Conservation (phyloP, 2,329 filamentous ascomycete genomes). For the Mariannaea elegans region DNA sequence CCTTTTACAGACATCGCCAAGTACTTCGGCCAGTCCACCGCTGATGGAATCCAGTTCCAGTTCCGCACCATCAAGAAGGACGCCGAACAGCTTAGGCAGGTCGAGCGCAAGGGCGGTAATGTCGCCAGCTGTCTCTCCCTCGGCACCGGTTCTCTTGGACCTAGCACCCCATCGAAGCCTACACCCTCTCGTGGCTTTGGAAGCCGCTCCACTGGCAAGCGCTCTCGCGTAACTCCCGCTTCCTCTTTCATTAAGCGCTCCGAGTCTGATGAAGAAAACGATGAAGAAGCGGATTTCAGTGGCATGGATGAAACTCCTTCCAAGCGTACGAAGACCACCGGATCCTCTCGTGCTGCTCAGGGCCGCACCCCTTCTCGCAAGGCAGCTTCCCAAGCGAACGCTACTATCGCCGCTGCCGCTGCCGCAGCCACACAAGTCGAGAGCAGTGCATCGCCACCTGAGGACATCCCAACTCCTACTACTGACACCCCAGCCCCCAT, state of each 20-base stretch:
- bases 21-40: constrained; percentile 67
- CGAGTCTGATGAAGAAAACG: constrained; percentile 39
- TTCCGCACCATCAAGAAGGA: constrained; percentile 65
- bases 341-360: constrained; percentile 34
- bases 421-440: constrained; percentile 41
- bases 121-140: constrained; percentile 52
- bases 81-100: constrained; percentile 57
- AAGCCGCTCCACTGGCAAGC: constrained; percentile 42
- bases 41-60: constrained; percentile 67
- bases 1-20: constrained; percentile 63
- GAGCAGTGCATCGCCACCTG: constrained; percentile 41
- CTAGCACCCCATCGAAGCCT: constrained; percentile 44
- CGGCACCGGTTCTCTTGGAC: constrained; percentile 33
- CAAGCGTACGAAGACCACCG: constrained; percentile 44
- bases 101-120: constrained; percentile 55
- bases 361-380: constrained; percentile 42
- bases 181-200: constrained; percentile 31
- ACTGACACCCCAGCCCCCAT: neutral
- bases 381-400: constrained; percentile 45
- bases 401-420: constrained; percentile 46
- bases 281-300: constrained; percentile 44
- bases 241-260: constrained; percentile 40
- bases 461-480: constrained; percentile 24
- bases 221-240: constrained; percentile 16
- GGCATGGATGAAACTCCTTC: constrained; percentile 49